Base-by-base conservation (phyloP, 2,329 filamentous ascomycete genomes). In the Berkeleyomyces basicola region DNA sequence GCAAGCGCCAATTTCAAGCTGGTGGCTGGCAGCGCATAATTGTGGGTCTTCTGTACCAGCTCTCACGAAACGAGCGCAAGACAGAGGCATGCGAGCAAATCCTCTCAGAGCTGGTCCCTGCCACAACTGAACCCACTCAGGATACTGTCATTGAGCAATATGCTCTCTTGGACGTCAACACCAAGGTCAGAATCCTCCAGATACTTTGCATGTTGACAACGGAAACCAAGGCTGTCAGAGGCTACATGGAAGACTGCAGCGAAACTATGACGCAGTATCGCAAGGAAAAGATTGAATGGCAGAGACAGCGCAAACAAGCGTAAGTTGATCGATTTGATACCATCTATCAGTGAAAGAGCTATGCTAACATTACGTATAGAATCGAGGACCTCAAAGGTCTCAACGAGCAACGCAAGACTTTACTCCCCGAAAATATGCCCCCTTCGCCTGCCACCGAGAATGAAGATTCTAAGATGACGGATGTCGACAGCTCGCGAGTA, bases 241-340 rank as follows among this genome's bases (percentile, higher is more conserved):
- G 83, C 14, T 95, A 95, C 71, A 87, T 99, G 78, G 90, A 96
- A 67, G 86, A 92, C 66, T 95, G 91, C 74, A 90, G 87, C 67
- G 88, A 92, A 70, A 88, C 90, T 61, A 96, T 97, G 91, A 99
- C 93, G 1, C 83, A 85, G 62, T 90, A 95, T 70, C 85, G 93
- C 59, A 99, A 99, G 73, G 88, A 95, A 71, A 96, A 96, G 76
- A 96, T 96, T 65, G 89, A 95, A 67, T 87, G 84, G 74, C 92
- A 97, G 74, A 83, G 90, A 67, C 83, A 87, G 68, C 84, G 87
- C 66, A 85, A 85, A 67, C 78, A 81, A 72, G 76, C 78, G 81
- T 85, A 76, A 73, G 82, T 79, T 47, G 10, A 55, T 46, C 7
- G 6, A 58, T 46, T 40, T 31, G 7, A 4, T 39, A 57, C 46